These are phyloP conservation scores for Candida sithepensis DNA, from an alignment of 805 yeast species.

Conservation along the genomic window DNA sequence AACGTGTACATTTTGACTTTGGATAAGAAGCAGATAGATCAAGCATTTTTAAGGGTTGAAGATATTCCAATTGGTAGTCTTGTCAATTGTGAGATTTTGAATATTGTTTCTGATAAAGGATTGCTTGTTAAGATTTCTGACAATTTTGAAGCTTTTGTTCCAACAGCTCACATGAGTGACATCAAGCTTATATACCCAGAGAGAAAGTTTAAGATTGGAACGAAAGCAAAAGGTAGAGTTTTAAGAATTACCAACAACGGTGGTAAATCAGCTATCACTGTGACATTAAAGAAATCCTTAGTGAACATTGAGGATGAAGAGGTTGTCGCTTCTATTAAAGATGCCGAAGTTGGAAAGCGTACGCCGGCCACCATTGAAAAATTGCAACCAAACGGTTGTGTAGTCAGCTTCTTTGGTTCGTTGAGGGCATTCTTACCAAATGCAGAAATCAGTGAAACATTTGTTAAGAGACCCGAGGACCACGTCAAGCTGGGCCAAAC, in stretches of 20 bases:
- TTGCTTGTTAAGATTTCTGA: slow-evolving; percentile 63
- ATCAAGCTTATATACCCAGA: slow-evolving; percentile 84
- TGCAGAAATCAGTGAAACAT: slow-evolving; percentile 86
- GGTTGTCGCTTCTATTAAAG: slow-evolving; percentile 38
- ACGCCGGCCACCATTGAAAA: slow-evolving; percentile 73
- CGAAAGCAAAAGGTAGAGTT: slow-evolving; percentile 74
- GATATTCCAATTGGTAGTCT: slow-evolving; percentile 78
- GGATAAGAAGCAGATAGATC: slow-evolving; percentile 59
- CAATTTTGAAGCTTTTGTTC: slow-evolving; percentile 71
- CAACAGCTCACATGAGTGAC: slow-evolving; percentile 77
- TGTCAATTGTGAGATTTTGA: slow-evolving; percentile 51
- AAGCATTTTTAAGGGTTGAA: slow-evolving; percentile 60
- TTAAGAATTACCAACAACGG: slow-evolving; percentile 43
- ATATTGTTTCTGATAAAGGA: slow-evolving; percentile 61
- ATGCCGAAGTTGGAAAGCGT: slow-evolving; percentile 42
- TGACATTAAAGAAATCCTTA: slow-evolving; percentile 81
- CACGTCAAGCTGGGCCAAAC: slow-evolving; percentile 83
- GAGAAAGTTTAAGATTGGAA: slow-evolving; percentile 82
- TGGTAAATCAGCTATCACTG: slow-evolving; percentile 46
- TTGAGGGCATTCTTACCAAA: slow-evolving; percentile 80
- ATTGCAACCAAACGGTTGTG: slow-evolving; percentile 72
- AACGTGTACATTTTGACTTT: slow-evolving; percentile 63
- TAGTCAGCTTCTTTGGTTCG: slow-evolving; percentile 78
- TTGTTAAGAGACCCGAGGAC: slow-evolving; percentile 71
- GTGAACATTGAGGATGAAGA: slow-evolving; percentile 62